A percentile compares a stretch with the other conserved stretches of the same genome.
phyloP scores from a whole-genome alignment of 2,329 filamentous ascomycete species.

The Fusarium newnesense region DNA sequence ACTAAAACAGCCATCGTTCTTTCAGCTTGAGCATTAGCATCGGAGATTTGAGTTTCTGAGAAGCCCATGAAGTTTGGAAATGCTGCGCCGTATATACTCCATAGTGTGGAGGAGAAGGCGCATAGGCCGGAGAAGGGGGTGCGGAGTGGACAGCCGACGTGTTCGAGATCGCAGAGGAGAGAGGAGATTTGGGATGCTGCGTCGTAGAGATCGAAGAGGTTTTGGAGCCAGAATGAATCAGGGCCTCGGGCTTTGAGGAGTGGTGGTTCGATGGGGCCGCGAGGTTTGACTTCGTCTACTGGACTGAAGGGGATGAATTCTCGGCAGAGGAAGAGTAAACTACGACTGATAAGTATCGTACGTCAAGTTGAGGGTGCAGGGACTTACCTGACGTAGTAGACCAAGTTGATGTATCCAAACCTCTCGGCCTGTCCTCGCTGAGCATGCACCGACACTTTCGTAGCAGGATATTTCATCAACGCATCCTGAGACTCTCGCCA shows the following conservation, averaged over 20 bases:
- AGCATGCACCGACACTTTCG: slow-evolving; percentile 36
- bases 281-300: slow-evolving; percentile 36
- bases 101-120: slow-evolving; percentile 32
- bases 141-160: slow-evolving; percentile 29
- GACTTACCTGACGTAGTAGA: slow-evolving; percentile 40
- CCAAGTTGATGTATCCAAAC: slow-evolving; percentile 41
- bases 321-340: slow-evolving; percentile 33
- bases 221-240: slow-evolving; percentile 34
- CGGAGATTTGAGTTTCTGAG: neutral
- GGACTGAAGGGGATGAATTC: slow-evolving; percentile 41
- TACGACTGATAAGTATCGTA: neutral
- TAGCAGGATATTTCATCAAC: slow-evolving; percentile 36
- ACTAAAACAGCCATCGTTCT: slow-evolving; percentile 21
- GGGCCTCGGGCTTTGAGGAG: slow-evolving; percentile 35
- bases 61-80: slow-evolving; percentile 39
- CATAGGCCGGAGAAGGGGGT: slow-evolving; percentile 39
- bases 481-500: slow-evolving; percentile 34
- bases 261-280: slow-evolving; percentile 38
- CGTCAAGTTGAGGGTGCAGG: fast-evolving
- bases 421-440: slow-evolving; percentile 40
- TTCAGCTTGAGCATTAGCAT: slow-evolving; percentile 28
- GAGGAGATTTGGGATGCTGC: slow-evolving; percentile 39
- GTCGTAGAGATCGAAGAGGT: slow-evolving; percentile 31
- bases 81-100: slow-evolving; percentile 35
- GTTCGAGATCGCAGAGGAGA: slow-evolving; percentile 34